Evolutionary conservation across 345 rosid species (phyloP).

Genomic region (Viola odorata): DNA sequence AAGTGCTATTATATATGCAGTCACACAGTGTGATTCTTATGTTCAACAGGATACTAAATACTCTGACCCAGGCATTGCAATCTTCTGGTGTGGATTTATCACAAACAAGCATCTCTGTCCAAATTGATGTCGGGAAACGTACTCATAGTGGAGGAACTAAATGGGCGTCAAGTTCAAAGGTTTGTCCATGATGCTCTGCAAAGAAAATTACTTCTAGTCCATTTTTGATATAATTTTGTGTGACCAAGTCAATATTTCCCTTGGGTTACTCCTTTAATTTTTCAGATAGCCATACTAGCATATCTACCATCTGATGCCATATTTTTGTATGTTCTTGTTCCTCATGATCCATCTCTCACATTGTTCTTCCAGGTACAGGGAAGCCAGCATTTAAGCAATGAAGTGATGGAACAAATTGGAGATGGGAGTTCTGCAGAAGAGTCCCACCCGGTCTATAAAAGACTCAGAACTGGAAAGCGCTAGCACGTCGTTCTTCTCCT

Average conservation of each 20-base stretch:
- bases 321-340: not conserved
- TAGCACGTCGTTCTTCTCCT: constrained; percentile 18
- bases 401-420: constrained; percentile 33
- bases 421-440: constrained; percentile 26
- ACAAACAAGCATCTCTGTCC: constrained; percentile 55
- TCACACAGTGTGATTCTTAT: constrained; percentile 8
- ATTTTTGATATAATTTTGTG: too few species aligned
- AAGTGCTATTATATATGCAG: not conserved
- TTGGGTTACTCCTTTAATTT: not conserved
- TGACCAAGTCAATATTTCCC: too few species aligned
- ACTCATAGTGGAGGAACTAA: constrained; percentile 19
- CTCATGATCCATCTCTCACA: not conserved
- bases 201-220: not conserved
- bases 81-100: constrained; percentile 69
- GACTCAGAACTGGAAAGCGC: constrained; percentile 34
- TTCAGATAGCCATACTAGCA: not conserved
- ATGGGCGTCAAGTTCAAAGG: constrained; percentile 41
- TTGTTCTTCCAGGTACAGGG: constrained; percentile 32
- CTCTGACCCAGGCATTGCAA: constrained; percentile 50
- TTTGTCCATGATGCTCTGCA: constrained; percentile 11
- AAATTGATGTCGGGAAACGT: constrained; percentile 53
- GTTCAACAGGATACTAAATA: constrained; percentile 47
- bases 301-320: not conserved
- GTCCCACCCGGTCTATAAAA: constrained; percentile 38
- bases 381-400: constrained; percentile 23